A percentile compares a stretch with the other conserved stretches of the same genome.
These are phyloP conservation scores for Saccharomycopsis microspora DNA, from an alignment of 805 yeast genomes.

Conservation along the genomic window DNA sequence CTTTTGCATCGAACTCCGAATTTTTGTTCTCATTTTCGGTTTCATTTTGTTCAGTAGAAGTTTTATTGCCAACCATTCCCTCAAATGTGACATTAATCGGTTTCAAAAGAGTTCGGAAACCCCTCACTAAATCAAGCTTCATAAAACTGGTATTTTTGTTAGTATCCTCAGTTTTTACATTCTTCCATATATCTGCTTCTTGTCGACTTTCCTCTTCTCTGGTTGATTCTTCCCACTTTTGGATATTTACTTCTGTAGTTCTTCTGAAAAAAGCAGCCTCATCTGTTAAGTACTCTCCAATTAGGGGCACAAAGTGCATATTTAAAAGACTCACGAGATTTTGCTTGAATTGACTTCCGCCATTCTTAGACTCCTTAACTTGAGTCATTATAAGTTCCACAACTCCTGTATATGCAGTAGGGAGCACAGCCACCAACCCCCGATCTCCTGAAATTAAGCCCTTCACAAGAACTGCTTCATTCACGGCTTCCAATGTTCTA, in stretches of 20 bases:
- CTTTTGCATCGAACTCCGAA: constrained; percentile 68
- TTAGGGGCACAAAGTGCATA: constrained; percentile 26
- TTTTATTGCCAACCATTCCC: constrained; percentile 4
- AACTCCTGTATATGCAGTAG: constrained; percentile 21
- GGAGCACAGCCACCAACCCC: constrained; percentile 1
- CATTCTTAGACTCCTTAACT: constrained; percentile 26
- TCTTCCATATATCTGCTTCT: constrained; percentile 28
- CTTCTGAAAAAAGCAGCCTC: constrained; percentile 23
- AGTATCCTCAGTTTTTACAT: constrained; percentile 19
- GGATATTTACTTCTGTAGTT: constrained; percentile 23
- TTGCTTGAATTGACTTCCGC: constrained; percentile 23
- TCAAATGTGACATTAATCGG: constrained; percentile 15
- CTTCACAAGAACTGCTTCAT: constrained; percentile 23
- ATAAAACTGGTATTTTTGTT: constrained; percentile 26
- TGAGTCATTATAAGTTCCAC: constrained; percentile 24
- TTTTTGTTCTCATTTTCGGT: constrained; percentile 20
- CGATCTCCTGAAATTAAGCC: not conserved
- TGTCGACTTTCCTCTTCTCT: constrained; percentile 27
- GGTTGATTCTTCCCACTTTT: constrained; percentile 29
- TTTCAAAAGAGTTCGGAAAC: constrained; percentile 50
- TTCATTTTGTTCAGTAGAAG: constrained; percentile 20
- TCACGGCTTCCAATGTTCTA: constrained; percentile 17
- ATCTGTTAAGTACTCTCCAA: constrained; percentile 24
- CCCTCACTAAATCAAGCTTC: constrained; percentile 40
- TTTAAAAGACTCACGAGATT: constrained; percentile 25